Evolutionary conservation across 192 early-diverging fungal genomes (phyloP).

Genomic region (Geosiphon pyriformis): DNA sequence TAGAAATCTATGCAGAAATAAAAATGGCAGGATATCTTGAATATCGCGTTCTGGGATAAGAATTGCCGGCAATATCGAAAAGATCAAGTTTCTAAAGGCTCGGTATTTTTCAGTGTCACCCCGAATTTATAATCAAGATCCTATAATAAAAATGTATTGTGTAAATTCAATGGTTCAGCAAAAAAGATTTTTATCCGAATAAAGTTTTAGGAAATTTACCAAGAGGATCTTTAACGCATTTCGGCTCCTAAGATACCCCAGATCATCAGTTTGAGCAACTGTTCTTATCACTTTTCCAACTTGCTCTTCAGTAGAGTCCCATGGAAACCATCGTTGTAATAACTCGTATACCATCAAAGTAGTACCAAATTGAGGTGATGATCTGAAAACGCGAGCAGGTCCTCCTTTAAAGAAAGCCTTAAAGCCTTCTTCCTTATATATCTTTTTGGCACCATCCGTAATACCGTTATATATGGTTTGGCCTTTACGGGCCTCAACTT

Average conservation of each 20-base stretch:
- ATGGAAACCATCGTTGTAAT: slow-evolving; percentile 63
- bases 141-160: slow-evolving; percentile 1
- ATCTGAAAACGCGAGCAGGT: slow-evolving; percentile 83
- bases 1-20: too few species aligned
- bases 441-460: slow-evolving; percentile 79
- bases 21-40: too few species aligned
- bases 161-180: background rate
- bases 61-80: too few species aligned
- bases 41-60: too few species aligned
- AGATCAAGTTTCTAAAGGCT: too few species aligned
- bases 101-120: slow-evolving; percentile 2
- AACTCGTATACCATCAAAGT: slow-evolving; percentile 92
- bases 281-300: slow-evolving; percentile 26
- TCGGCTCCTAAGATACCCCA: slow-evolving; percentile 43
- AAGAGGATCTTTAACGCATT: slow-evolving; percentile 54
- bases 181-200: background rate
- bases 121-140: slow-evolving; percentile 25
- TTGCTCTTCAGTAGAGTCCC: slow-evolving; percentile 31
- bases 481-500: slow-evolving; percentile 86
- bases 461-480: slow-evolving; percentile 86
- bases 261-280: slow-evolving; percentile 23
- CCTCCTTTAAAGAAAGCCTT: slow-evolving; percentile 97
- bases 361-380: slow-evolving; percentile 97
- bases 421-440: slow-evolving; percentile 86
- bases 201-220: slow-evolving; percentile 16